Evolutionary conservation across 352 stramenopile species (phyloP), one percentile per base, ranked within the genome.

Genomic region (Pythium dissimile): DNA sequence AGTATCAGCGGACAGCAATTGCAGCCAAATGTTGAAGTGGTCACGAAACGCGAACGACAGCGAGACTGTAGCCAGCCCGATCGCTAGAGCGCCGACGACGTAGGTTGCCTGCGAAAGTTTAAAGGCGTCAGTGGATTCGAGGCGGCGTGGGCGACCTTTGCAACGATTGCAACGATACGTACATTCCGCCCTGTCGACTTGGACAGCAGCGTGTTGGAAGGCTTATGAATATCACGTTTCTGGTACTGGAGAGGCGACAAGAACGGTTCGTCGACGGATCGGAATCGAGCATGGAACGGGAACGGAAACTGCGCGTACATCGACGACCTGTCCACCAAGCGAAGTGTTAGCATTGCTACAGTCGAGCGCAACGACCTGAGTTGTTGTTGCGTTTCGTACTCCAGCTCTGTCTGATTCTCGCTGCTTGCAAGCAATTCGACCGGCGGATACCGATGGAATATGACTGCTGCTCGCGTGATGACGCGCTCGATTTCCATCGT

Each of bases 401-500:
- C 13, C 15, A 70, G 28, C 13, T 70, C 55, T 0, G 10, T 24
- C 21, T 27, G 21, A 15, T 57, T 31, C 16, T 70, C 49, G 38
- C 45, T 59, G 8, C 12, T 39, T 12, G 34, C 26, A 31, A 68
- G 43, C 3, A 92, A 63, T 10, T 79, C 43, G 2, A 24, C 18
- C 15, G 81, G 81, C 4, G 79, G 67, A 28, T 77, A 64, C 26
- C 84, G 70, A 46, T 93, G 76, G 41, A 92, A 71, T 27, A 93
- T 56, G 12, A 80, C 39, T 16, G 81, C 58, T 21, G 69, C 84
- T 20, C 70, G 68, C 32, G 67, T 48, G 21, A 92, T 78, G 9
- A 89, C 77, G 18, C 65, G 70, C 39, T 93, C 84, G 3, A 91
- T 46, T 31, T 88, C 69, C 84, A 92, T 89, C 4, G 66, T 75